phyloP scores from a whole-genome alignment of 805 yeast genomes.

The Metschnikowia lachancei region DNA sequence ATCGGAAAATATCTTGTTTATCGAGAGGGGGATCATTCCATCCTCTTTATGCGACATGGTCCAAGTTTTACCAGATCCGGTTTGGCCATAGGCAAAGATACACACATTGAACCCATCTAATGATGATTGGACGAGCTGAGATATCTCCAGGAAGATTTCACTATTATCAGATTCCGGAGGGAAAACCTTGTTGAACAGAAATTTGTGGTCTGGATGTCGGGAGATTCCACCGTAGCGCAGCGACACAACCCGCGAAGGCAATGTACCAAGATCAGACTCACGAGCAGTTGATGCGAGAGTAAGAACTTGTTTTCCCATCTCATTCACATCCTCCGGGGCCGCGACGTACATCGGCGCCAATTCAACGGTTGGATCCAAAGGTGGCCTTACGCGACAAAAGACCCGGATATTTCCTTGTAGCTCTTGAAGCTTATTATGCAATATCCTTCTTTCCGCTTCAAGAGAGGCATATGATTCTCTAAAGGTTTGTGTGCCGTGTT shows the following conservation, averaged over 20 bases:
- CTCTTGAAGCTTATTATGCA: slow-evolving; percentile 79
- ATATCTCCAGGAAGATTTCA: slow-evolving; percentile 77
- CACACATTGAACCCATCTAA: slow-evolving; percentile 86
- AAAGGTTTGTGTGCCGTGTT: slow-evolving; percentile 2
- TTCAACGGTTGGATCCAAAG: slow-evolving; percentile 14
- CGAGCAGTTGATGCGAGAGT: slow-evolving; percentile 15
- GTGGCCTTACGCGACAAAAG: slow-evolving; percentile 80
- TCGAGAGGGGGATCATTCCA: slow-evolving; percentile 81
- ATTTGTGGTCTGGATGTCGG: slow-evolving; percentile 27
- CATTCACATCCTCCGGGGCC: slow-evolving; percentile 27
- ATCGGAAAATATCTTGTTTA: slow-evolving; percentile 64
- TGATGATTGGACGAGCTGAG: slow-evolving; percentile 70
- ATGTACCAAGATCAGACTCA: neutral
- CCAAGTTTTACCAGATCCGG: slow-evolving; percentile 86
- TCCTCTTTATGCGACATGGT: slow-evolving; percentile 74
- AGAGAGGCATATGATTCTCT: slow-evolving; percentile 42
- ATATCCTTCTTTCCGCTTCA: slow-evolving; percentile 55
- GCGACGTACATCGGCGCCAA: slow-evolving; percentile 3
- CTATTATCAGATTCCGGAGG: slow-evolving; percentile 49
- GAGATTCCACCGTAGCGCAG: neutral
- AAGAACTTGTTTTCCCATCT: slow-evolving; percentile 36
- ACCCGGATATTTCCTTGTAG: slow-evolving; percentile 90
- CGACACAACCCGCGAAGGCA: neutral
- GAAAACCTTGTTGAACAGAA: slow-evolving; percentile 80
- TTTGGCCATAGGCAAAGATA: slow-evolving; percentile 95